Percentiles rank a stretch among this genome's conserved stretches.
These are phyloP conservation scores for Magnaporthales sp. DNA, from an alignment of 2,329 filamentous ascomycete species.

Conservation along the genomic window DNA sequence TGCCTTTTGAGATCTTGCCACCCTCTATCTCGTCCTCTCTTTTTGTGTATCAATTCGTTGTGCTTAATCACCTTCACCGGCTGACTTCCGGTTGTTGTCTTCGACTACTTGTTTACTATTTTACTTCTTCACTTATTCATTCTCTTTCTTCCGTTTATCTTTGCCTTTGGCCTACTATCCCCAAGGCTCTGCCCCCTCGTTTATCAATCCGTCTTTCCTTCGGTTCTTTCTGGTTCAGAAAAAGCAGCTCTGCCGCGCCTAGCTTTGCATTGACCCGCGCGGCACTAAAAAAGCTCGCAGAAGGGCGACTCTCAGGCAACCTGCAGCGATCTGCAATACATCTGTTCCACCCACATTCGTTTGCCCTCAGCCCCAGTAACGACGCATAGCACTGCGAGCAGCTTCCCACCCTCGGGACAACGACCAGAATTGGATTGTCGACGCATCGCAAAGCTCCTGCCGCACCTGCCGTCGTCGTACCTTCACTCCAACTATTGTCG, in stretches of 20 bases:
- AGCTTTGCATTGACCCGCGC: not conserved
- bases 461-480: not conserved
- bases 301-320: conserved; percentile 1
- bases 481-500: conserved; percentile 8
- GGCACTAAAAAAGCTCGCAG: not conserved
- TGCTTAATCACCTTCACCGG: not conserved
- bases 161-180: not conserved
- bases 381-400: not conserved
- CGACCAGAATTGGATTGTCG: not conserved
- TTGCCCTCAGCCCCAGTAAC: not conserved
- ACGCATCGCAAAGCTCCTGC: not conserved
- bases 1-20: not conserved
- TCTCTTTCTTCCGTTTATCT: not conserved
- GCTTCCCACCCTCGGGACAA: not conserved
- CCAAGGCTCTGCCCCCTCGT: not conserved
- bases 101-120: not conserved
- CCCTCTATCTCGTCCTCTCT: not conserved
- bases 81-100: not conserved
- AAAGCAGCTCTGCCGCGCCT: not conserved
- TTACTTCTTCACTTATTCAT: not conserved
- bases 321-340: conserved; percentile 1
- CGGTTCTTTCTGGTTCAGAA: not conserved
- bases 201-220: not conserved
- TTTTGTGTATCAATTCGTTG: not conserved
- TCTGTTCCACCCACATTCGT: not conserved